These are phyloP conservation scores for Papiliotrema flavescens DNA, from an alignment of 1,284 basidiomycete species.

Conservation along the genomic window DNA sequence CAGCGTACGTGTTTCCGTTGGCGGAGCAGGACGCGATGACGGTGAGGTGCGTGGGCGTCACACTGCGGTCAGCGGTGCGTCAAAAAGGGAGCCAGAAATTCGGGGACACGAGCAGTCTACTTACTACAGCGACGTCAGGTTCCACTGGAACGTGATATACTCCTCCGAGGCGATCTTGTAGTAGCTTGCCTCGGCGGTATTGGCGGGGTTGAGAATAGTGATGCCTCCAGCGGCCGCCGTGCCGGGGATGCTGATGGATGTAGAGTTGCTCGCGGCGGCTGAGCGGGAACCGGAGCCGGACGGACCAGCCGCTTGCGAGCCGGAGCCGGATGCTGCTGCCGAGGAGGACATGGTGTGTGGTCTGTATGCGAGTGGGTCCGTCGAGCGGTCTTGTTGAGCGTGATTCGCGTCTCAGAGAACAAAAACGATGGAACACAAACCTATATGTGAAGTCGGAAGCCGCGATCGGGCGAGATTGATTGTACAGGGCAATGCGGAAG, in stretches of 20 bases:
- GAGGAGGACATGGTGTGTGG: constrained; percentile 1
- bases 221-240: constrained; percentile 47
- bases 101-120: constrained; percentile 11
- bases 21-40: constrained; percentile 70
- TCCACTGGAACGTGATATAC: constrained; percentile 87
- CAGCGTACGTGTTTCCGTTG: constrained; percentile 81
- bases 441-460: too few species aligned
- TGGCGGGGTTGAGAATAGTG: constrained; percentile 61
- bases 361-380: too few species aligned
- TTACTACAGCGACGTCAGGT: constrained; percentile 66
- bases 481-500: too few species aligned
- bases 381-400: too few species aligned
- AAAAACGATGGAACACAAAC: not conserved
- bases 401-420: not conserved
- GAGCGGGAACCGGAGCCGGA: constrained; percentile 6
- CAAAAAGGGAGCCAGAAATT: not conserved
- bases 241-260: constrained; percentile 38
- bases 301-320: constrained; percentile 6
- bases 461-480: too few species aligned
- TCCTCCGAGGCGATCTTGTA: constrained; percentile 79
- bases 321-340: constrained; percentile 4
- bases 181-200: constrained; percentile 68
- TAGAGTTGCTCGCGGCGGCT: constrained; percentile 6
- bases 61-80: constrained; percentile 28
- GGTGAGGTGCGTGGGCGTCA: constrained; percentile 68